Percentiles rank a stretch among this genome's conserved stretches.
phyloP scores from a whole-genome alignment of 345 rosid species.

The Arabidopsis arenosa region DNA sequence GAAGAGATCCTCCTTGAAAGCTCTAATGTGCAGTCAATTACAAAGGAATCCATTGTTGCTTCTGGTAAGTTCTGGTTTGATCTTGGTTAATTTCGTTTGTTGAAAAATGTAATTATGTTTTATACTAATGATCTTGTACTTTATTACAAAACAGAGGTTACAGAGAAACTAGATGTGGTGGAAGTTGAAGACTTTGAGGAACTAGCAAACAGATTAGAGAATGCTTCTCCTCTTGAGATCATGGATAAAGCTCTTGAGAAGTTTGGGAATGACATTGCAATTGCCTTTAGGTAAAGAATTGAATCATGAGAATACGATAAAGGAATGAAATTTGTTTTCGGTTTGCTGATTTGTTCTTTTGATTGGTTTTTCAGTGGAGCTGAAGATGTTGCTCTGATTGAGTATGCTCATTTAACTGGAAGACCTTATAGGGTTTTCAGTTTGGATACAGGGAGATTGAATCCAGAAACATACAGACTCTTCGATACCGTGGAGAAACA shows the following conservation, averaged over 20 bases:
- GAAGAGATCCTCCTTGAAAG: slow-evolving; percentile 53
- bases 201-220: slow-evolving; percentile 60
- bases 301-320: background rate
- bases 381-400: slow-evolving; percentile 90
- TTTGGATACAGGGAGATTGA: slow-evolving; percentile 92
- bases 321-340: background rate
- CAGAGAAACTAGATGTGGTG: slow-evolving; percentile 63
- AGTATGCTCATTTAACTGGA: slow-evolving; percentile 87
- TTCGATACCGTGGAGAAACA: slow-evolving; percentile 84
- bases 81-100: background rate
- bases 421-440: slow-evolving; percentile 89
- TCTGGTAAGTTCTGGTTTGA: slow-evolving; percentile 55
- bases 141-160: slow-evolving; percentile 31
- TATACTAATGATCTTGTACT: slow-evolving; percentile 27
- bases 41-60: slow-evolving; percentile 47
- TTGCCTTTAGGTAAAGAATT: slow-evolving; percentile 78
- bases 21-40: slow-evolving; percentile 63
- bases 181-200: slow-evolving; percentile 66
- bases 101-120: slow-evolving; percentile 5
- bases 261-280: slow-evolving; percentile 87
- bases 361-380: slow-evolving; percentile 74
- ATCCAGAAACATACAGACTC: slow-evolving; percentile 81
- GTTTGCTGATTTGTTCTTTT: slow-evolving; percentile 21
- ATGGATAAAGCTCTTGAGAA: slow-evolving; percentile 87
- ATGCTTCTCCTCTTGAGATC: slow-evolving; percentile 86